Conservation (phyloP, 441 rosid genomes). For the Mallotus repandus region DNA sequence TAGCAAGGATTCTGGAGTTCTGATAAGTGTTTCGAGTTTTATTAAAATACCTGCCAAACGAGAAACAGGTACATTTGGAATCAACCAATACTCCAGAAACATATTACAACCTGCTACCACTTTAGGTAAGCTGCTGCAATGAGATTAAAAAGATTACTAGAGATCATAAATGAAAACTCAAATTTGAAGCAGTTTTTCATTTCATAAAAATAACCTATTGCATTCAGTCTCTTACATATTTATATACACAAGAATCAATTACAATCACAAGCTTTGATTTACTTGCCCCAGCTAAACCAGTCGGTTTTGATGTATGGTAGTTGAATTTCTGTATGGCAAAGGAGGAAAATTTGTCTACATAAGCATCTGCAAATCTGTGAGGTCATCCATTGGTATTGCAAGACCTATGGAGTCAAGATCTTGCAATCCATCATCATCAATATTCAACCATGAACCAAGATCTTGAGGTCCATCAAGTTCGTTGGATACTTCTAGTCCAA, state of each 20-base stretch:
- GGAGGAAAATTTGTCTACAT: constrained; percentile 14
- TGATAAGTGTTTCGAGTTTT: too few species aligned
- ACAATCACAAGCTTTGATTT: constrained; percentile 2
- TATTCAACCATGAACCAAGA: constrained; percentile 54
- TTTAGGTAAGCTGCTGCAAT: background rate
- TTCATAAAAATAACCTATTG: background rate
- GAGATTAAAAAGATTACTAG: background rate
- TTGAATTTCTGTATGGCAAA: background rate
- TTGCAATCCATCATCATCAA: constrained; percentile 65
- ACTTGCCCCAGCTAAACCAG: constrained; percentile 2
- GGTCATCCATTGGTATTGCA: constrained; percentile 93
- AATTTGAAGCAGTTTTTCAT: background rate
- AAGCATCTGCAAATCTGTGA: constrained; percentile 46
- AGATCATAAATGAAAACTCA: background rate
- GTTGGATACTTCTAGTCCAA: constrained; percentile 34
- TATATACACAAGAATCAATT: constrained; percentile 15
- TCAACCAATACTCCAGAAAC: background rate
- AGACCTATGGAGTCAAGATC: constrained; percentile 72
- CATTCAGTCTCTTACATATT: background rate
- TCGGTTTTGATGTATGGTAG: background rate
- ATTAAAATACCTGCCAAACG: too few species aligned
- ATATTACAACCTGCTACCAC: background rate
- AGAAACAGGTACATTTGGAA: too few species aligned
- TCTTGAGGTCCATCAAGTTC: constrained; percentile 50
- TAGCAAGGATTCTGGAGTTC: too few species aligned